A percentile compares a stretch with the other conserved stretches of the same genome.
These are phyloP conservation scores for Salix koriyanagi DNA, from an alignment of 345 rosid genomes.

Conservation along the genomic window DNA sequence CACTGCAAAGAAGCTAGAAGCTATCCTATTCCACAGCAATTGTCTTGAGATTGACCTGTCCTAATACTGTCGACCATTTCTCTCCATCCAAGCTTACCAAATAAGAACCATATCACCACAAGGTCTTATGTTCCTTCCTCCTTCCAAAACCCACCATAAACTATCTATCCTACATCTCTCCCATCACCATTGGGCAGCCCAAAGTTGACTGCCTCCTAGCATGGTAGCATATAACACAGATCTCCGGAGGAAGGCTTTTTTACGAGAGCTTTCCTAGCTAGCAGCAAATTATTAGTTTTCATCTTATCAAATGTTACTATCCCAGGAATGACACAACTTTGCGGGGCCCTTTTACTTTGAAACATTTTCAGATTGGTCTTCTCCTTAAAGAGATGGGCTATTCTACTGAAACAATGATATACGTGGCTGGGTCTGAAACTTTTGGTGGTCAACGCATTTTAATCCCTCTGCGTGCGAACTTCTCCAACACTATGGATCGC, in stretches of 20 bases:
- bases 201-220: neutral
- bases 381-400: slow-evolving; percentile 90
- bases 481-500: slow-evolving; percentile 65
- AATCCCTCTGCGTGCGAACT: slow-evolving; percentile 92
- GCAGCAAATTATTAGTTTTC: neutral
- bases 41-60: neutral
- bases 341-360: neutral
- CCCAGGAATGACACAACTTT: neutral
- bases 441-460: slow-evolving; percentile 93
- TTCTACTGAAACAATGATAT: slow-evolving; percentile 74
- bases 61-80: neutral
- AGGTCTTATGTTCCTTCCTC: neutral
- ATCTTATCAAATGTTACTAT: neutral
- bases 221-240: neutral
- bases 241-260: neutral
- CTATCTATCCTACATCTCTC: no score
- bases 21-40: neutral
- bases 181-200: neutral
- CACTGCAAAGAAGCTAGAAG: neutral
- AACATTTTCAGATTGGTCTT: slow-evolving; percentile 75
- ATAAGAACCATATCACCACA: neutral
- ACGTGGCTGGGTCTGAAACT: slow-evolving; percentile 87
- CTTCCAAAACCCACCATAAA: neutral
- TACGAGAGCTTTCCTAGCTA: neutral
- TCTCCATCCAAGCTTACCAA: neutral